Percentiles rank a stretch among this genome's conserved stretches.
These are phyloP conservation scores for Gelatoporia subvermispora DNA, from an alignment of 768 basidiomycete species.

Conservation along the genomic window DNA sequence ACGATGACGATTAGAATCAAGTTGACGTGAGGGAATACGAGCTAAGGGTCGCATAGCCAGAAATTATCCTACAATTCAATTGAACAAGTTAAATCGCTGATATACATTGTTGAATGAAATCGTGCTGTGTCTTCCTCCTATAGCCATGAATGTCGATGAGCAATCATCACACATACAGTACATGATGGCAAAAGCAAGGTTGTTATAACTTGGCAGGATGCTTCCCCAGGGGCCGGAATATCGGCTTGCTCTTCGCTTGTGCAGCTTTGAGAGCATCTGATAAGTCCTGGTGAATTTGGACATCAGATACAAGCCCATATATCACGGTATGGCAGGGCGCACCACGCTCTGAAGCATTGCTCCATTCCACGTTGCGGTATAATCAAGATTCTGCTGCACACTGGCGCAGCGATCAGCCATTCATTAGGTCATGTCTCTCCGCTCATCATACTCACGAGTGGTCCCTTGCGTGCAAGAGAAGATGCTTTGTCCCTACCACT, in stretches of 20 bases:
- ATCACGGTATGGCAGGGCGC: too few relatives aligned
- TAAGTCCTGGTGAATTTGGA: slow-evolving; percentile 13
- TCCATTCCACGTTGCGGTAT: slow-evolving; percentile 55
- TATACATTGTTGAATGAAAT: too few relatives aligned
- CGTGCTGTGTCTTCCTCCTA: too few relatives aligned
- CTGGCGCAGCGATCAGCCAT: slow-evolving; percentile 10
- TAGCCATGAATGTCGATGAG: too few relatives aligned
- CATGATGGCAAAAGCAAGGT: too few relatives aligned
- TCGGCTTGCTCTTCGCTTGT: slow-evolving; percentile 14
- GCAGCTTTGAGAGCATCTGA: slow-evolving; percentile 10
- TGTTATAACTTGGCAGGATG: slow-evolving; percentile 10
- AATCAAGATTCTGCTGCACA: slow-evolving; percentile 45
- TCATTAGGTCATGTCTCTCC: neutral
- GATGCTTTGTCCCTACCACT: slow-evolving; percentile 67
- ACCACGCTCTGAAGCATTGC: slow-evolving; percentile 47
- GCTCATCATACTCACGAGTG: slow-evolving; percentile 46
- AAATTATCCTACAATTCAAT: too few relatives aligned
- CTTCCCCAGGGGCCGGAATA: slow-evolving; percentile 13
- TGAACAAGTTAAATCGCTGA: too few relatives aligned
- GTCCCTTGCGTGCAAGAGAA: slow-evolving; percentile 75
- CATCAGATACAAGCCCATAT: neutral
- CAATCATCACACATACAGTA: too few relatives aligned
- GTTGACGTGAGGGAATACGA: too few relatives aligned
- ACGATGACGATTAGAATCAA: too few relatives aligned
- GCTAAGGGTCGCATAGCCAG: too few relatives aligned